Evolutionary conservation across 2,329 filamentous ascomycete species (phyloP), one percentile per base, ranked within the genome.

Genomic region (Exophiala alcalophila): DNA sequence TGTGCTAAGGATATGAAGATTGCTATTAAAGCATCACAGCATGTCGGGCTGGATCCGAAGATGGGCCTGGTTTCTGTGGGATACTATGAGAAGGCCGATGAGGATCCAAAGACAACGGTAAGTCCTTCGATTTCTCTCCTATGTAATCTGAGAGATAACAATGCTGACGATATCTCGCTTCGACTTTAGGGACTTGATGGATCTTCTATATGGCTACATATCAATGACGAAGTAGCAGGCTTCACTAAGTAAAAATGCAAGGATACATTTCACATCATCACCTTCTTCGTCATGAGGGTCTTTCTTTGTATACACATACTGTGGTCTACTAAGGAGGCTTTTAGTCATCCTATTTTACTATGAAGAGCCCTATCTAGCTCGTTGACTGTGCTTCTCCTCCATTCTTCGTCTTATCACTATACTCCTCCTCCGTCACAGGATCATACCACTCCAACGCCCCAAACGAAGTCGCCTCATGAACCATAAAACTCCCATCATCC

Each of bases 401-500:
- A n/a, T n/a, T n/a, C n/a, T n/a, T n/a, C 28, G n/a, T 33, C 31
- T 36, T 37, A n/a, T 21, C 34, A 3, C 33, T 30, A 32, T 67
- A 68, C 18, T 66, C 64, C 35, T 61, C 61, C 35, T 67, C 61
- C 4, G 54, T 55, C 4, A 68, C 61, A 33, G 61, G 58, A 3
- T 63, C 59, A 24, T 58, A 50, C 65, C 64, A 67, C 12, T 54
- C 61, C 4, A 62, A 65, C 40, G 59, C 59, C 1, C 66, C 66
- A 18, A 63, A 47, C 14, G 58, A 58, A 34, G 65, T 59, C 4
- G 61, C 65, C 45, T 59, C 55, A 56, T 70, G 67, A 29, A 61
- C 59, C 67, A 70, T 65, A 38, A 62, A 53, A 33, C 62, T 68
- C 9, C 54, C 58, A n/a, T 62, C 61, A 28, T 65, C 67, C 2